These are phyloP conservation scores for Phlyctochytrium arcticum DNA, from an alignment of 192 early-diverging fungal genomes.

Conservation along the genomic window DNA sequence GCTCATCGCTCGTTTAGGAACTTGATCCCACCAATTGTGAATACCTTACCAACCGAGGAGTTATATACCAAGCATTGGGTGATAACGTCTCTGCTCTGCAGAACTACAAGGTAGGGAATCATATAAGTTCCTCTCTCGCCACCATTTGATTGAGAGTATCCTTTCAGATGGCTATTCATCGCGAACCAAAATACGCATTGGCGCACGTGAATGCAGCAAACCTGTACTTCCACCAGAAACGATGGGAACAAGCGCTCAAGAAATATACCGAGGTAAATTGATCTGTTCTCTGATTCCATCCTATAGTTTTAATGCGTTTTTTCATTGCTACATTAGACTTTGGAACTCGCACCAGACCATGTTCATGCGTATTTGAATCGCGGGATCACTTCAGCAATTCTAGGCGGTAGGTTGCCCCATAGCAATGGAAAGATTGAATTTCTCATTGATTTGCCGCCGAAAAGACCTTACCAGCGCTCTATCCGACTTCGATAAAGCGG, in stretches of 20 bases:
- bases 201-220: slow-evolving; percentile 50
- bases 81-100: slow-evolving; percentile 47
- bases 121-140: neutral
- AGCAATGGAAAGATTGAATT: neutral
- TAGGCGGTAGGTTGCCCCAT: slow-evolving; percentile 28
- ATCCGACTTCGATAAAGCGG: slow-evolving; percentile 35
- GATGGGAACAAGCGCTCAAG: slow-evolving; percentile 43
- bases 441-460: neutral
- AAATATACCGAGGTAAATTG: slow-evolving; percentile 36
- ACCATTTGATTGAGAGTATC: neutral
- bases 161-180: slow-evolving; percentile 39
- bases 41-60: slow-evolving; percentile 46
- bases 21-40: slow-evolving; percentile 42
- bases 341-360: slow-evolving; percentile 31
- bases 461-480: slow-evolving; percentile 35
- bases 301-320: neutral
- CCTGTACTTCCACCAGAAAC: slow-evolving; percentile 44
- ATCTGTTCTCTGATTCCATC: neutral
- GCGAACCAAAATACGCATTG: slow-evolving; percentile 40
- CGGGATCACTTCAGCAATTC: slow-evolving; percentile 44
- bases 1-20: slow-evolving; percentile 21
- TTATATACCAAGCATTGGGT: slow-evolving; percentile 44
- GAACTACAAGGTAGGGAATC: slow-evolving; percentile 42
- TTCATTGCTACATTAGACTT: slow-evolving; percentile 16
- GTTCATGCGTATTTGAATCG: slow-evolving; percentile 39